Evolutionary conservation across 306 rosid species (phyloP), one percentile per base, ranked within the genome.

Genomic region (Fagus sylvatica): DNA sequence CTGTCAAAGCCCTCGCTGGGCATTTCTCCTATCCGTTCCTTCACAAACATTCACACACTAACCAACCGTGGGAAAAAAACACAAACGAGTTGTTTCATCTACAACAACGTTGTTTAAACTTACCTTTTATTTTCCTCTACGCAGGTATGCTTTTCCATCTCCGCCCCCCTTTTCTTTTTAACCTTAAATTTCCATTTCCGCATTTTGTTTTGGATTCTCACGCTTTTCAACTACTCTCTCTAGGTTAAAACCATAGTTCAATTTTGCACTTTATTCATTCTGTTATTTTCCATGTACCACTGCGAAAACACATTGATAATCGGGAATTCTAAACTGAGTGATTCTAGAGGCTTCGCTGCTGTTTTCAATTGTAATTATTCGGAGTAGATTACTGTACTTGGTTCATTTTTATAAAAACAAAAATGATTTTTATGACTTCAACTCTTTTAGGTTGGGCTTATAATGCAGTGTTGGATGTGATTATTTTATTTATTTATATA

Each of bases 1-100:
- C 51, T 10, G 11, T n/a, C 28, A 11, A 53, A 66, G 66, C 66
- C 56, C 73, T 48, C 7, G 73, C 33, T 37, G 53, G 32, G 42
- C 61, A 11, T 13, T 5, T 78, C 22, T 49, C 76, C 72, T 69
- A 78, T 78, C 85, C 82, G 71, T 59, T 66, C 66, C 19, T 41
- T 41, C 16, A 37, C 48, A 5, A 74, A 41, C 34, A 15, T 49
- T 37, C 7, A 7, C 7, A 41, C 34, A 15, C 61, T 37, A n/a
- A 7, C 10, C 46, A 17, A 39, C 49, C 71, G 15, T 46, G 16
- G 22, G 30, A 17, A 22, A 17, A 22, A 37, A n/a, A 37, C 15
- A 11, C 65, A 10, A 57, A 10, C 36, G 65, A 11, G 22, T 22
- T 22, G 15, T 57, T 28, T 57, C 22, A 15, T 57, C 3, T 22